A percentile compares a stretch with the other conserved stretches of the same genome.
Conservation (phyloP, 2,329 filamentous ascomycete genomes). For the Pseudocercospora cruenta region DNA sequence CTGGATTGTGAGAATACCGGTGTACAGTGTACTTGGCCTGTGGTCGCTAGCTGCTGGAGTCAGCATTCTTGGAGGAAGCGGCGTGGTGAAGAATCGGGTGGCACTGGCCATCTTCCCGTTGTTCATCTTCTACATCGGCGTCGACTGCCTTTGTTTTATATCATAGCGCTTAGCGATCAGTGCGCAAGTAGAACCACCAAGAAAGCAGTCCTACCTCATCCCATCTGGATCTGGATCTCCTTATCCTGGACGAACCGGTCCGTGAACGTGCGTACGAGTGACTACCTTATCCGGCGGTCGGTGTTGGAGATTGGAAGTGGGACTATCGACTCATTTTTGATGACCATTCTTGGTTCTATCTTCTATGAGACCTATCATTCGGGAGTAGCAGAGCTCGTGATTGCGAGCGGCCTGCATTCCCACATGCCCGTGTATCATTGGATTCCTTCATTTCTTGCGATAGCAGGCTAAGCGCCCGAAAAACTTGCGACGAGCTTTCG, state of each 20-base stretch:
- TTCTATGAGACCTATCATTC: background rate
- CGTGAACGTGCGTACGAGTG: background rate
- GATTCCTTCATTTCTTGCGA: background rate
- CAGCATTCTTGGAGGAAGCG: conserved; percentile 92
- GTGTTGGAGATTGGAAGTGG: background rate
- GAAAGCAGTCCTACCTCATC: background rate
- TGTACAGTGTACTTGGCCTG: conserved; percentile 83
- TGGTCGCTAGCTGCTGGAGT: conserved; percentile 96
- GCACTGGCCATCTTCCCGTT: conserved; percentile 92
- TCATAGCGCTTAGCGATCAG: conserved; percentile 42
- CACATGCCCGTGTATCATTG: background rate
- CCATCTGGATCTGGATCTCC: background rate
- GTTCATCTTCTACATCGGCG: conserved; percentile 89
- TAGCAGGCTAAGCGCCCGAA: background rate
- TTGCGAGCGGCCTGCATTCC: background rate
- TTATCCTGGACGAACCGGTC: background rate
- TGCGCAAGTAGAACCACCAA: conserved; percentile 9
- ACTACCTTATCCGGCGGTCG: background rate
- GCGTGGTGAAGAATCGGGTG: conserved; percentile 92
- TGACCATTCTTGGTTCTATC: background rate
- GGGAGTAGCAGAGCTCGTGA: background rate
- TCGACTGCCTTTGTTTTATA: conserved; percentile 96
- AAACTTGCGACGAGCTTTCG: background rate
- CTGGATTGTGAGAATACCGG: conserved; percentile 80
- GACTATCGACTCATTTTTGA: background rate